Evolutionary conservation across 768 basidiomycete species (phyloP).

Genomic region (Trichaptum fuscoviolaceum): DNA sequence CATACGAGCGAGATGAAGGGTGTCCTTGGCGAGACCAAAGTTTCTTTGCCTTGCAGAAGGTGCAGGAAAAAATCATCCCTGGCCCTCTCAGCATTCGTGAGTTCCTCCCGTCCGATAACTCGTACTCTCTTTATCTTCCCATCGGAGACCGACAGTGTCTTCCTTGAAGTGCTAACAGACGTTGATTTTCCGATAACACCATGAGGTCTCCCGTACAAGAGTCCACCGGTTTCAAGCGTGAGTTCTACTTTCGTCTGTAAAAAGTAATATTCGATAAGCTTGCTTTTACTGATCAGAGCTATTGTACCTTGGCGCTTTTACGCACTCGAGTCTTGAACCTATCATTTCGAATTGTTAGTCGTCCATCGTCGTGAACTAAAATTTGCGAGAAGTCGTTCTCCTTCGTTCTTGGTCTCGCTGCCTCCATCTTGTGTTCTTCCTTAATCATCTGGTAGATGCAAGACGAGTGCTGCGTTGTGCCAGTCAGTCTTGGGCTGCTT

Average conservation of each 20-base stretch:
- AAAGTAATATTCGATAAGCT: neutral
- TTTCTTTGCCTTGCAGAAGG: conserved; percentile 27
- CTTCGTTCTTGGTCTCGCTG: conserved; percentile 26
- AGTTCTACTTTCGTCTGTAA: conserved; percentile 32
- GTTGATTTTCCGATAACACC: conserved; percentile 28
- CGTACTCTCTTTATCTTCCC: conserved; percentile 26
- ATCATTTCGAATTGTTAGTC: conserved; percentile 29
- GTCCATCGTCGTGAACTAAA: conserved; percentile 14
- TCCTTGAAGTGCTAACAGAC: conserved; percentile 28
- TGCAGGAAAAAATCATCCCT: conserved; percentile 32
- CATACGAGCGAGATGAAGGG: conserved; percentile 35
- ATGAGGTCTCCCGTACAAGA: conserved; percentile 28
- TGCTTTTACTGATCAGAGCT: neutral
- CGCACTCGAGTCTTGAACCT: conserved; percentile 39
- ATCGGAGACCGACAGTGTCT: neutral
- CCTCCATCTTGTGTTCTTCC: conserved; percentile 30
- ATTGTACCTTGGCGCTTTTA: conserved; percentile 29
- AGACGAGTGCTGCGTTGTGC: conserved; percentile 24
- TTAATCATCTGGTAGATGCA: conserved; percentile 26
- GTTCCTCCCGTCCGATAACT: conserved; percentile 37
- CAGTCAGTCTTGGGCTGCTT: conserved; percentile 5
- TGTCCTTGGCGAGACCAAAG: conserved; percentile 21
- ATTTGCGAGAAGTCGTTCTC: conserved; percentile 29
- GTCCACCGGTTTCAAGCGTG: conserved; percentile 26
- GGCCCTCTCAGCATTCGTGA: conserved; percentile 34